A percentile compares a stretch with the other conserved stretches of the same genome.
These are phyloP conservation scores for Ceratocystiopsis sp. DNA, from an alignment of 2,329 filamentous ascomycete species.

Conservation along the genomic window DNA sequence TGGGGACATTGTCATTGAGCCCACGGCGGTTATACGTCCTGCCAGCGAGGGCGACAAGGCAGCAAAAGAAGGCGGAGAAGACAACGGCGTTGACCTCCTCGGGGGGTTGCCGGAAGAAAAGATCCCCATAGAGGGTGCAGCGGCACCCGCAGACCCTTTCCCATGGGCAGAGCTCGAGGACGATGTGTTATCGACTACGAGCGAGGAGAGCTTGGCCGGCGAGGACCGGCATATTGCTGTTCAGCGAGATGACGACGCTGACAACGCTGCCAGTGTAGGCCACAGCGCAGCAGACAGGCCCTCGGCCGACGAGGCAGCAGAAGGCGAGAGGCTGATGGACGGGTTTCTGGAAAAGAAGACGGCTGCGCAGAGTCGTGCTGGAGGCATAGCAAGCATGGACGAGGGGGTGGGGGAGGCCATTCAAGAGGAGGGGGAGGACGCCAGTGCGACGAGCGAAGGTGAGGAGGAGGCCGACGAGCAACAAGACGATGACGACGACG, in stretches of 20 bases:
- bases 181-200: neutral
- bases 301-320: too few species aligned
- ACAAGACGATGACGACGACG: neutral
- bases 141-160: neutral
- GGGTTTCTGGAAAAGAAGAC: neutral
- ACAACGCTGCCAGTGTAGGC: too few species aligned
- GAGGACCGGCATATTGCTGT: neutral
- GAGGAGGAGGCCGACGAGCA: neutral
- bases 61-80: neutral
- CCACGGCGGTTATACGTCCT: neutral
- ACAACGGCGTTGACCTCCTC: neutral
- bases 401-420: too few species aligned
- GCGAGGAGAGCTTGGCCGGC: neutral
- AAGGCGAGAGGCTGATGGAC: too few species aligned
- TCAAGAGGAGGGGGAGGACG: neutral
- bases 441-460: neutral
- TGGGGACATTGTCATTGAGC: conserved; percentile 5
- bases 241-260: too few species aligned
- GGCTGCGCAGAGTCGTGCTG: neutral
- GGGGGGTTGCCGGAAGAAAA: too few species aligned
- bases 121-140: too few species aligned
- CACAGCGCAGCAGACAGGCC: too few species aligned
- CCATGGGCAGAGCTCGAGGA: neutral
- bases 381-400: neutral
- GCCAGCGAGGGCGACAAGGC: neutral